Conservation (phyloP, 2,329 filamentous ascomycete genomes). For the Bipolaris gigantea region DNA sequence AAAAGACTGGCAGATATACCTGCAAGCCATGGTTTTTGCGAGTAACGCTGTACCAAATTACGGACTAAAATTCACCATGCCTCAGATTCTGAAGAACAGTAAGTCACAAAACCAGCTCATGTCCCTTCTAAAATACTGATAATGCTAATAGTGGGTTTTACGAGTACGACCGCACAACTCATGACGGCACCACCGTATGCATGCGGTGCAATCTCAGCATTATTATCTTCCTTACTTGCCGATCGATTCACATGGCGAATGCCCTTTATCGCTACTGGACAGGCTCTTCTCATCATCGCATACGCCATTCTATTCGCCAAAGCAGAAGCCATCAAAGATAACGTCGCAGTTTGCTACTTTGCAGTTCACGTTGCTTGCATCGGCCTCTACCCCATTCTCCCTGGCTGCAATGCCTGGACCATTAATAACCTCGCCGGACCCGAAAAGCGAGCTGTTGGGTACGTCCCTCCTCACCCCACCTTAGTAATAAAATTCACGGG, state of each 20-base stretch:
- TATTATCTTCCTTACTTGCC: slow-evolving; percentile 19
- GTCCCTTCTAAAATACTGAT: neutral
- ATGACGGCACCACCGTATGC: slow-evolving; percentile 30
- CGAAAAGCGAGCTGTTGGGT: slow-evolving; percentile 54
- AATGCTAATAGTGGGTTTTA: slow-evolving; percentile 25
- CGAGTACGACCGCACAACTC: slow-evolving; percentile 27
- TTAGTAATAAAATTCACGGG: slow-evolving; percentile 5
- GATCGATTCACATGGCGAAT: slow-evolving; percentile 27
- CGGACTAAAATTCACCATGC: slow-evolving; percentile 35
- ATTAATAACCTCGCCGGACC: slow-evolving; percentile 59
- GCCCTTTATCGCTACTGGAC: slow-evolving; percentile 23
- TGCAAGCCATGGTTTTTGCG: slow-evolving; percentile 46
- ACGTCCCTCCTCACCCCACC: slow-evolving; percentile 40
- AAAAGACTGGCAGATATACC: slow-evolving; percentile 54
- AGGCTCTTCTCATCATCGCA: slow-evolving; percentile 41
- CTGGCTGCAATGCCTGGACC: slow-evolving; percentile 53
- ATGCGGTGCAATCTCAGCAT: slow-evolving; percentile 24
- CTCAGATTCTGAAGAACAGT: slow-evolving; percentile 17
- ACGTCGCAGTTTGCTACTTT: slow-evolving; percentile 50
- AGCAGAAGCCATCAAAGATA: slow-evolving; percentile 40
- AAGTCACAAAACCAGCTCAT: neutral
- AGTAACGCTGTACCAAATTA: slow-evolving; percentile 39
- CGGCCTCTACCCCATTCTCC: slow-evolving; percentile 44
- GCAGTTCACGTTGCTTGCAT: slow-evolving; percentile 42
- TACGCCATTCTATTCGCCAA: slow-evolving; percentile 52